Conservation (phyloP, 495 filamentous ascomycete species). For the Tuber indicum region DNA sequence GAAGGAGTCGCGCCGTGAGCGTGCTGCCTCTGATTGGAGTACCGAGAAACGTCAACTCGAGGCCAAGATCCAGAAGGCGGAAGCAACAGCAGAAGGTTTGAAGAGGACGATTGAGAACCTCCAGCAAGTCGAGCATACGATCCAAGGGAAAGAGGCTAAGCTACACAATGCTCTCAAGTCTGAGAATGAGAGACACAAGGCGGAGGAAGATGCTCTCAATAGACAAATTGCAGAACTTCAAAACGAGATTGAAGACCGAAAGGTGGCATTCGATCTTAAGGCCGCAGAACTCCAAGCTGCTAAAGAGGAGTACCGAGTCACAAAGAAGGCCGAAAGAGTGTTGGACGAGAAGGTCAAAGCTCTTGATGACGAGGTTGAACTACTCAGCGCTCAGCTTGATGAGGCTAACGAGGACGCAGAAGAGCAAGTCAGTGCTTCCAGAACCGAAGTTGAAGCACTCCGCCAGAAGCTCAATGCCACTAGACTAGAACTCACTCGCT, state of each 20-base stretch:
- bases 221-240: conserved; percentile 56
- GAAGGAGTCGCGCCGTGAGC: conserved; percentile 62
- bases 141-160: conserved; percentile 53
- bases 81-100: conserved; percentile 62
- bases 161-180: conserved; percentile 51
- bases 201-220: conserved; percentile 52
- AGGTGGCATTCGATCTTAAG: conserved; percentile 51
- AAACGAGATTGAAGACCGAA: conserved; percentile 52
- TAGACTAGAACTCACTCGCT: conserved; percentile 46
- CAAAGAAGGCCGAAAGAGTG: conserved; percentile 56
- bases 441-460: conserved; percentile 50
- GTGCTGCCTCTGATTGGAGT: conserved; percentile 66
- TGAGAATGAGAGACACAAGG: conserved; percentile 54
- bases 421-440: conserved; percentile 48
- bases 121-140: conserved; percentile 54
- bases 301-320: conserved; percentile 62
- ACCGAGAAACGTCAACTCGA: conserved; percentile 58
- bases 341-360: conserved; percentile 62
- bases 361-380: conserved; percentile 74
- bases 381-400: conserved; percentile 65
- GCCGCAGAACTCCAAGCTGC: conserved; percentile 55
- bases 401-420: conserved; percentile 65
- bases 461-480: conserved; percentile 48
- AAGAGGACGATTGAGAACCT: conserved; percentile 66
- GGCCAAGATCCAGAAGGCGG: conserved; percentile 58